phyloP scores from a whole-genome alignment of 2,329 filamentous ascomycete genomes.

The Hortaea werneckii region DNA sequence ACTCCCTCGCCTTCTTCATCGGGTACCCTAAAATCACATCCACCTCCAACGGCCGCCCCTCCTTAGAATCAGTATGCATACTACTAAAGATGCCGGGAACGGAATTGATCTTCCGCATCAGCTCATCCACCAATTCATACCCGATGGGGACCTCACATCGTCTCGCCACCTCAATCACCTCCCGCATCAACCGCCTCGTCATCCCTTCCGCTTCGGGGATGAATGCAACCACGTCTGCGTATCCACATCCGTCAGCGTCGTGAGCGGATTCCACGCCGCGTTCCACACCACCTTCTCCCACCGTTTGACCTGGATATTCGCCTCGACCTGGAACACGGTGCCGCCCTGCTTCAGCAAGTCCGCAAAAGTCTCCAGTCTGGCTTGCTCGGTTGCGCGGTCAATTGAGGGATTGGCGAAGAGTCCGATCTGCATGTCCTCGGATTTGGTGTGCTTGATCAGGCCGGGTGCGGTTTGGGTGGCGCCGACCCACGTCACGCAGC shows the following conservation, averaged over 20 bases:
- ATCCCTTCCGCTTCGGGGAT: slow-evolving; percentile 29
- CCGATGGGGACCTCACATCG: slow-evolving; percentile 29
- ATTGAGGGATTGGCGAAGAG: slow-evolving; percentile 35
- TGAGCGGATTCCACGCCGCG: slow-evolving; percentile 50
- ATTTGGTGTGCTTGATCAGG: slow-evolving; percentile 39
- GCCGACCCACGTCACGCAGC: slow-evolving; percentile 47
- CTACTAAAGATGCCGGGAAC: slow-evolving; percentile 34
- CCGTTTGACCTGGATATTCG: slow-evolving; percentile 46
- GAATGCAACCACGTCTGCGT: slow-evolving; percentile 34
- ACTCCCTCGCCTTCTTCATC: slow-evolving; percentile 29
- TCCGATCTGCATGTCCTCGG: slow-evolving; percentile 47
- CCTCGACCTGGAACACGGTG: slow-evolving; percentile 38
- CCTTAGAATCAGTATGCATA: slow-evolving; percentile 37
- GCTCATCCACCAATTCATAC: slow-evolving; percentile 28
- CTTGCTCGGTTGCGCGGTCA: slow-evolving; percentile 23
- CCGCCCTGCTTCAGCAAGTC: slow-evolving; percentile 34
- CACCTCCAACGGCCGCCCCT: slow-evolving; percentile 35
- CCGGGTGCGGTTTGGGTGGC: slow-evolving; percentile 42
- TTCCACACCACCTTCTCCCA: slow-evolving; percentile 55
- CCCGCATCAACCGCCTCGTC: slow-evolving; percentile 32
- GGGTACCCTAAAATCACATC: slow-evolving; percentile 38
- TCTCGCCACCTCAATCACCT: slow-evolving; percentile 33
- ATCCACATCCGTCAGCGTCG: slow-evolving; percentile 33
- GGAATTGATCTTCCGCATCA: slow-evolving; percentile 30
- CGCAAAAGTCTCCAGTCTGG: slow-evolving; percentile 33